A percentile compares a stretch with the other conserved stretches of the same genome.
Conservation (phyloP, 768 basidiomycete species). For the Termitomyces titanicus region DNA sequence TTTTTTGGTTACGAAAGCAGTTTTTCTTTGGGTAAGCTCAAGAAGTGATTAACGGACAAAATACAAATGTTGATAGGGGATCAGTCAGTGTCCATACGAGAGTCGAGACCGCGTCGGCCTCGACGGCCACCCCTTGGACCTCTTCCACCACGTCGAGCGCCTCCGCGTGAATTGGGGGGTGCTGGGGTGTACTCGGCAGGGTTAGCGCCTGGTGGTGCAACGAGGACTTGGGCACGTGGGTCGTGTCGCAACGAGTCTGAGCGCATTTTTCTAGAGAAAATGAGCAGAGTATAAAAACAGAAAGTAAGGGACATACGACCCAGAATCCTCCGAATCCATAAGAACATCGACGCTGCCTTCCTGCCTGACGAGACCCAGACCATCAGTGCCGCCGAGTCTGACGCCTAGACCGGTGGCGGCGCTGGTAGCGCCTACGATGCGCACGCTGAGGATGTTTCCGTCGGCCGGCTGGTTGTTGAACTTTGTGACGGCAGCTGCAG, state of each 20-base stretch:
- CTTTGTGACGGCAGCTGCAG: conserved; percentile 63
- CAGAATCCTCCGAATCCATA: conserved; percentile 44
- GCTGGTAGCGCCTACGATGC: conserved; percentile 51
- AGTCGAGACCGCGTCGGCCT: conserved; percentile 31
- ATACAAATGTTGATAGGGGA: background rate
- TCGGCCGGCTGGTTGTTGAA: conserved; percentile 84
- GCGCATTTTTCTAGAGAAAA: conserved; percentile 69
- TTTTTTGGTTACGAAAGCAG: too few species aligned
- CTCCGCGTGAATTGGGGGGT: conserved; percentile 23
- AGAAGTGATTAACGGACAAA: background rate
- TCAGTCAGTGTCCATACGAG: conserved; percentile 56
- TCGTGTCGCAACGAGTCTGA: conserved; percentile 68
- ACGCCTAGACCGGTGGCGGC: conserved; percentile 52
- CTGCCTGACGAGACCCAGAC: conserved; percentile 48
- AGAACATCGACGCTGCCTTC: conserved; percentile 57
- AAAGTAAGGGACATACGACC: conserved; percentile 47
- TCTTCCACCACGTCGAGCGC: conserved; percentile 32
- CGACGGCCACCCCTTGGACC: conserved; percentile 34
- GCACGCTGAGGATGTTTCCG: conserved; percentile 67
- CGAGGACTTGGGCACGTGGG: conserved; percentile 64
- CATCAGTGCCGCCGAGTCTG: conserved; percentile 51
- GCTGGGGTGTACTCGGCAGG: conserved; percentile 45
- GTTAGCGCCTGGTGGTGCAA: conserved; percentile 66
- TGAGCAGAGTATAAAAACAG: background rate
- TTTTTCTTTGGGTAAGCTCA: background rate